Evolutionary conservation across 768 basidiomycete genomes (phyloP).

Genomic region (Leccinum barrowsii): DNA sequence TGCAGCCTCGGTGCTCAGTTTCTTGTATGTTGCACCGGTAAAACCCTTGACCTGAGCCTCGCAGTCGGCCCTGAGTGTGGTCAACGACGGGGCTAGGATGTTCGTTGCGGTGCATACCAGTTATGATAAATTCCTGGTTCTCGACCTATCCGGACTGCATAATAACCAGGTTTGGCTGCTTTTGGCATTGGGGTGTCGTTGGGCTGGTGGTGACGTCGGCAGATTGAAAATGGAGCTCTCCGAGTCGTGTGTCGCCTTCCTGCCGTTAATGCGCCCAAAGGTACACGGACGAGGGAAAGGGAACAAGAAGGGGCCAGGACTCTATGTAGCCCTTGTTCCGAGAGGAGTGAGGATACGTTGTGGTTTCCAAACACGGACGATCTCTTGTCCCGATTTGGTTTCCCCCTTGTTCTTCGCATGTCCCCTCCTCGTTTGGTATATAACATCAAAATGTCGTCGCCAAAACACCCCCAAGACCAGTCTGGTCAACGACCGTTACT

Average conservation of each 20-base stretch:
- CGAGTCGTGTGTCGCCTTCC: not conserved
- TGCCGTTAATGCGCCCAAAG: not conserved
- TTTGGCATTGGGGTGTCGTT: slow-evolving; percentile 32
- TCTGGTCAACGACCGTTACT: slow-evolving; percentile 5
- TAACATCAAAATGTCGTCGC: slow-evolving; percentile 18
- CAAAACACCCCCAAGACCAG: slow-evolving; percentile 4
- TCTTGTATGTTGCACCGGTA: slow-evolving; percentile 59
- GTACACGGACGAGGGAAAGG: not conserved
- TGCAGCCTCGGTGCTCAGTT: slow-evolving; percentile 51
- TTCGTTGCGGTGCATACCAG: slow-evolving; percentile 52
- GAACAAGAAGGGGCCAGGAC: not conserved
- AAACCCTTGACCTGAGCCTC: slow-evolving; percentile 66
- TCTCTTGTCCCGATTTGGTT: slow-evolving; percentile 14
- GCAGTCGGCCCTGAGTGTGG: slow-evolving; percentile 60
- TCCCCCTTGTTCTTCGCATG: slow-evolving; percentile 26
- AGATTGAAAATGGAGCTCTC: not conserved
- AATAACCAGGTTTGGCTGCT: slow-evolving; percentile 49
- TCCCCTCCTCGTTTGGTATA: slow-evolving; percentile 18
- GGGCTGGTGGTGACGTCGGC: not conserved
- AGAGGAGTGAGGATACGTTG: not conserved
- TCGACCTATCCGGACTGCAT: slow-evolving; percentile 69
- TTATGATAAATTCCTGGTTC: slow-evolving; percentile 62
- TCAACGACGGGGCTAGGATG: slow-evolving; percentile 26
- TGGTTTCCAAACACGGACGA: slow-evolving; percentile 22
- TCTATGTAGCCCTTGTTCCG: slow-evolving; percentile 16